phyloP scores from a whole-genome alignment of 108 stramenopile species.

The Schizochytrium sp. region DNA sequence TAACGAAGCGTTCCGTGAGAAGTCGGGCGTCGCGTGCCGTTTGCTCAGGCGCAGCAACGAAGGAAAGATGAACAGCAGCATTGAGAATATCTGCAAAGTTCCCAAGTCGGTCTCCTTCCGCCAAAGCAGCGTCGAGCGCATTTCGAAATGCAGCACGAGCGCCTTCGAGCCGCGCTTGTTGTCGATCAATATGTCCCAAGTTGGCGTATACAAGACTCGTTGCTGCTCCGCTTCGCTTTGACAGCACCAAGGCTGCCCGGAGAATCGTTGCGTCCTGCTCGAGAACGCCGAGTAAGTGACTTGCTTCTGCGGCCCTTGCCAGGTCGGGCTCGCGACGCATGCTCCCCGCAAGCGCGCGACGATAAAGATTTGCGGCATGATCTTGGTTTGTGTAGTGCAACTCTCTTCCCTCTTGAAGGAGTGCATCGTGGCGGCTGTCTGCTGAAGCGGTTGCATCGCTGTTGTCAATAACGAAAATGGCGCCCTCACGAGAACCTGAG shows the following conservation, averaged over 20 bases:
- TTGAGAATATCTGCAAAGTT: not conserved
- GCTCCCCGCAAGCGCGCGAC: not conserved
- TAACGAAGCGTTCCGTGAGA: not conserved
- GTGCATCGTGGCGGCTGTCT: not conserved
- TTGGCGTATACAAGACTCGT: not conserved
- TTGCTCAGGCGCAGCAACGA: not conserved
- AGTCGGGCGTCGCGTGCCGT: not conserved
- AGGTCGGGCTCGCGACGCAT: not conserved
- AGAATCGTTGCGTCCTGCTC: not conserved
- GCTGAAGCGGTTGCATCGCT: no score
- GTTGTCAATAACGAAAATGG: no score
- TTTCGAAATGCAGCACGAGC: not conserved
- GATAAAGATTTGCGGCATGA: not conserved
- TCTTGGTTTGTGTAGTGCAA: not conserved
- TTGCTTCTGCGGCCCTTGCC: not conserved
- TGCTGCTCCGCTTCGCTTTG: no score
- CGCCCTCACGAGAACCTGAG: no score
- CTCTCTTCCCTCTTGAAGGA: not conserved
- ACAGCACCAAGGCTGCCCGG: not conserved
- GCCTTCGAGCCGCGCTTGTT: not conserved
- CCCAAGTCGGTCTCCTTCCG: constrained; percentile 9
- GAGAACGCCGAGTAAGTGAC: not conserved
- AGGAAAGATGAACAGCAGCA: not conserved
- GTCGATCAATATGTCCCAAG: not conserved
- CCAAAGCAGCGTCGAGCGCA: not conserved